Conservation (phyloP, 2,329 filamentous ascomycete species). For the Penicillium oxalicum region DNA sequence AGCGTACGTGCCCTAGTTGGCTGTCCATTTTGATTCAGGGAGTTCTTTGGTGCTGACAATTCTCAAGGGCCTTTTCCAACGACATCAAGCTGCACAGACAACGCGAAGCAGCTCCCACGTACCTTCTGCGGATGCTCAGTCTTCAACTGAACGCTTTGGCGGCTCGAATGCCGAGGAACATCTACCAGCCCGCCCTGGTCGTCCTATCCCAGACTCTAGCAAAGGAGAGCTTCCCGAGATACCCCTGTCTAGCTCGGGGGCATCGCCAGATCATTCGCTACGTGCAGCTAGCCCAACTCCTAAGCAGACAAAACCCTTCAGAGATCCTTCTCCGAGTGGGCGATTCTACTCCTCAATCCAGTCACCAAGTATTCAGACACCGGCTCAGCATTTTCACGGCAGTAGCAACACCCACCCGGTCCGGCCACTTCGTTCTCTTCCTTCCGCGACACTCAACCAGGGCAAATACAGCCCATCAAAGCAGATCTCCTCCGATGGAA, state of each 20-base stretch:
- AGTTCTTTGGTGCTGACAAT: conserved; percentile 5
- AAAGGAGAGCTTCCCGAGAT: neutral
- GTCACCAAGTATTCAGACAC: neutral
- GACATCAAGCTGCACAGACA: conserved; percentile 1
- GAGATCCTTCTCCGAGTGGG: conserved; percentile 1
- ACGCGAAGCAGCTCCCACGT: too few relatives aligned
- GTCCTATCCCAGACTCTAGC: neutral
- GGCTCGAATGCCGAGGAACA: too few relatives aligned
- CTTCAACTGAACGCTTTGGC: neutral
- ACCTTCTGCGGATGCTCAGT: neutral
- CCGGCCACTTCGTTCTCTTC: conserved; percentile 5
- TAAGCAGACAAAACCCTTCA: too few relatives aligned
- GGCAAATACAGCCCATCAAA: conserved; percentile 1
- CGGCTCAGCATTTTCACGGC: conserved; percentile 4
- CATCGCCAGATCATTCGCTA: too few relatives aligned
- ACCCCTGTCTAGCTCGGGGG: too few relatives aligned
- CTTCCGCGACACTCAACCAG: conserved; percentile 4
- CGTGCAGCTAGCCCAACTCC: too few relatives aligned
- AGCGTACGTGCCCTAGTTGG: conserved; percentile 11
- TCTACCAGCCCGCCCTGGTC: too few relatives aligned
- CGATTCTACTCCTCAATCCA: conserved; percentile 16
- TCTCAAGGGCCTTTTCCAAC: conserved; percentile 15
- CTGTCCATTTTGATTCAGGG: too few relatives aligned
- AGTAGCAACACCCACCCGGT: conserved; percentile 7
- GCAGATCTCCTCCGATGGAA: neutral